A percentile compares a stretch with the other conserved stretches of the same genome.
phyloP scores from a whole-genome alignment of 2,329 filamentous ascomycete genomes.

The Aspergillus aculeatus region DNA sequence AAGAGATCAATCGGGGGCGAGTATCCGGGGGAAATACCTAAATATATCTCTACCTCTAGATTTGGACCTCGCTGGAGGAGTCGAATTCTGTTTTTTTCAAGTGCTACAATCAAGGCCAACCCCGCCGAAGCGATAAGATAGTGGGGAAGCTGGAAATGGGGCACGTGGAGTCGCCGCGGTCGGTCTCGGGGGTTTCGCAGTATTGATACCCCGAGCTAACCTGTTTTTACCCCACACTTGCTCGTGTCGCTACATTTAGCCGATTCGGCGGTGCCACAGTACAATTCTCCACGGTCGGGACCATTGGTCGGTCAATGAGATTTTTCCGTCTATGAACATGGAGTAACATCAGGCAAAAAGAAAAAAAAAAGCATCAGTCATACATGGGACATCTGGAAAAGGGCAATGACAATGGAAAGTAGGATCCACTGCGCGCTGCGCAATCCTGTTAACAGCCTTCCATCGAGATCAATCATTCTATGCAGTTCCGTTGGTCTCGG shows the following conservation, averaged over 20 bases:
- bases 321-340: slow-evolving; percentile 3
- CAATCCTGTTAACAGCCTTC: not conserved
- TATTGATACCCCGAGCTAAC: slow-evolving; percentile 33
- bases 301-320: not conserved
- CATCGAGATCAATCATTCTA: not conserved
- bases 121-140: slow-evolving; percentile 4
- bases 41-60: not conserved
- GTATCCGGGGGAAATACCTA: not conserved
- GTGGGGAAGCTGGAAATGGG: not conserved
- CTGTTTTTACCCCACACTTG: slow-evolving; percentile 19
- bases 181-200: slow-evolving; percentile 27
- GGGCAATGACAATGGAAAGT: slow-evolving; percentile 6
- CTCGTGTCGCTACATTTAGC: not conserved
- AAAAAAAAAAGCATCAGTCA: slow-evolving; percentile 7
- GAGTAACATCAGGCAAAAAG: not conserved
- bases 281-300: slow-evolving; percentile 5
- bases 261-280: not conserved
- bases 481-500: slow-evolving; percentile 22
- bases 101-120: not conserved
- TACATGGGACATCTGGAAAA: slow-evolving; percentile 5
- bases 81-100: not conserved
- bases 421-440: slow-evolving; percentile 2
- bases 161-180: slow-evolving; percentile 2
- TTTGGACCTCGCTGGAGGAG: not conserved
- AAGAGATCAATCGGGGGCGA: no score